A percentile compares a stretch with the other conserved stretches of the same genome.
Evolutionary conservation across 257 asterid genomes (phyloP).

Genomic region (Scutellaria minor): DNA sequence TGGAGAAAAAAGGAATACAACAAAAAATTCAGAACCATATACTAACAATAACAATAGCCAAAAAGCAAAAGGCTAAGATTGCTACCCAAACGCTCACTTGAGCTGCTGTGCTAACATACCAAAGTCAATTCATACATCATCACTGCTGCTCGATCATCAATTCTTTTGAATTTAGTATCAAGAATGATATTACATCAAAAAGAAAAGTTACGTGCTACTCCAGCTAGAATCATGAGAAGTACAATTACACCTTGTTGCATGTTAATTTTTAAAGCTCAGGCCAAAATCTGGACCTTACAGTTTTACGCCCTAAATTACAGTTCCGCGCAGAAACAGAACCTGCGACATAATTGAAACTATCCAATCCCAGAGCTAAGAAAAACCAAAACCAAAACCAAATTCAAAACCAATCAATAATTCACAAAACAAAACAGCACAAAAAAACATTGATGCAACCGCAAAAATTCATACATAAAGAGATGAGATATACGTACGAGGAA

Average conservation of each 20-base stretch:
- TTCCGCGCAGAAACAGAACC: slow-evolving; percentile 12
- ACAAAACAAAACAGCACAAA: neutral
- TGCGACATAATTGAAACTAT: slow-evolving; percentile 3
- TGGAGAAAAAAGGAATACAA: neutral
- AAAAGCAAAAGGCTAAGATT: slow-evolving; percentile 1
- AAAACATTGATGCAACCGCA: neutral
- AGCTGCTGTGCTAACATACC: slow-evolving; percentile 7
- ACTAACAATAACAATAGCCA: neutral
- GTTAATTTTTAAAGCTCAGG: no score
- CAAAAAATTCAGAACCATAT: slow-evolving; percentile 8
- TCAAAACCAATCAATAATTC: neutral
- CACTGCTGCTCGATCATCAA: neutral
- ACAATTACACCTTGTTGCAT: neutral
- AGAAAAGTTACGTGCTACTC: neutral
- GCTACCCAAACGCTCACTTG: slow-evolving; percentile 19
- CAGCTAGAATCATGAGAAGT: slow-evolving; percentile 2
- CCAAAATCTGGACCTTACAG: no score
- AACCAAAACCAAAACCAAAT: slow-evolving; percentile 22
- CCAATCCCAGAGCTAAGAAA: slow-evolving; percentile 7
- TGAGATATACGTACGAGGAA: slow-evolving; percentile 51
- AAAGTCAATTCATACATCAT: neutral
- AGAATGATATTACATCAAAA: slow-evolving; percentile 10
- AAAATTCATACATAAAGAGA: neutral
- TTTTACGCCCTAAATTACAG: neutral
- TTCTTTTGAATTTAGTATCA: neutral